Evolutionary conservation across 1,284 basidiomycete genomes (phyloP).

Genomic region (Phenoliferia sp.): DNA sequence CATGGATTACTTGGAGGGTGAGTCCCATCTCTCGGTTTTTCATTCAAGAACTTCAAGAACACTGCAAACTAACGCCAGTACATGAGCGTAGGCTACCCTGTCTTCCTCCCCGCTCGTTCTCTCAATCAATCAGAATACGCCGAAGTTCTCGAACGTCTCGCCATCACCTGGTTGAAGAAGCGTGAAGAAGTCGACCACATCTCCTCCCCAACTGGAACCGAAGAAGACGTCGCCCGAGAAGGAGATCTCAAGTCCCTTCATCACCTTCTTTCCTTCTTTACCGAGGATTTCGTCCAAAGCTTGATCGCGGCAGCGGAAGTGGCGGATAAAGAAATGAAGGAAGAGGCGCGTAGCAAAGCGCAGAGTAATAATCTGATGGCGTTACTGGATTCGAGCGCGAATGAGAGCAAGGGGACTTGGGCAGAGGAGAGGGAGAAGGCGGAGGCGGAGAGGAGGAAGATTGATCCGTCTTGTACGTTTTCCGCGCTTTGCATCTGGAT

Average conservation of each 20-base stretch:
- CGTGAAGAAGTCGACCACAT: conserved; percentile 55
- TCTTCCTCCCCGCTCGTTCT: conserved; percentile 72
- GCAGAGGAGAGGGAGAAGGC: conserved; percentile 52
- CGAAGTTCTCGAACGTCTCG: conserved; percentile 69
- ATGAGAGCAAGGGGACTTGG: conserved; percentile 55
- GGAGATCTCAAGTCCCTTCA: conserved; percentile 17
- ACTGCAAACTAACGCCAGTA: no score
- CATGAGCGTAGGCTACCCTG: conserved; percentile 61
- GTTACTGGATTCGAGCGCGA: conserved; percentile 32
- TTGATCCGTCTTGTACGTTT: conserved; percentile 22
- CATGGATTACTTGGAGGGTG: conserved; percentile 66
- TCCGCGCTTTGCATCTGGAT: neutral
- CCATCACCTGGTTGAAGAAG: conserved; percentile 57
- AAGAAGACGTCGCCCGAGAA: conserved; percentile 28
- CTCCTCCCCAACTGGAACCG: conserved; percentile 50
- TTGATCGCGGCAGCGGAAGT: conserved; percentile 33
- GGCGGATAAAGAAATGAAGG: conserved; percentile 52
- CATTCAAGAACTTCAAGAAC: neutral
- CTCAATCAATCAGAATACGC: conserved; percentile 79
- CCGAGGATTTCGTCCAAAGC: conserved; percentile 15
- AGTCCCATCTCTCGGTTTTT: conserved; percentile 33
- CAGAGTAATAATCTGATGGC: neutral
- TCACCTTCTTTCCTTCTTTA: conserved; percentile 24
- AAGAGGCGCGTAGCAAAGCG: conserved; percentile 32
- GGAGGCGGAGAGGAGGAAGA: conserved; percentile 47